Percentiles rank a stretch among this genome's conserved stretches.
These are phyloP conservation scores for Solanum gracilifrons DNA, from an alignment of 257 asterid genomes.

Conservation along the genomic window DNA sequence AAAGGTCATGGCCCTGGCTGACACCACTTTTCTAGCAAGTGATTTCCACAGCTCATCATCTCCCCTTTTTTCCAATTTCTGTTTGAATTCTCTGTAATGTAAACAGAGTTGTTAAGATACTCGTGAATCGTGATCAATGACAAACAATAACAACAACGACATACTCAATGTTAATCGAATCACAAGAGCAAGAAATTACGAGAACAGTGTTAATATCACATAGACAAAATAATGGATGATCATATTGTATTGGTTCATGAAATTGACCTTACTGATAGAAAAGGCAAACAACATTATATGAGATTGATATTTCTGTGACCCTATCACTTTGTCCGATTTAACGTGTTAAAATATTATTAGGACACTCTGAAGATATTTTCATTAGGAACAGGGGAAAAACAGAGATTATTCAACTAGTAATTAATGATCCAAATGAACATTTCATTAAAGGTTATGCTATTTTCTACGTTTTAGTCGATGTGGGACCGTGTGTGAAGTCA, in stretches of 20 bases:
- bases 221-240: neutral
- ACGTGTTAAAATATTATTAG: neutral
- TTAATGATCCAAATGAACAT: neutral
- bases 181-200: neutral
- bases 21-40: conserved; percentile 54
- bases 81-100: conserved; percentile 51
- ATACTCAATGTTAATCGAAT: neutral
- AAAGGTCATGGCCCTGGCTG: conserved; percentile 46
- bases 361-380: neutral
- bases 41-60: conserved; percentile 46
- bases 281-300: neutral
- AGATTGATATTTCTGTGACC: neutral
- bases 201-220: neutral
- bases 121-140: neutral
- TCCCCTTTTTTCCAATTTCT: conserved; percentile 33
- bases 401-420: neutral
- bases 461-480: neutral
- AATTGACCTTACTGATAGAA: conserved; percentile 2
- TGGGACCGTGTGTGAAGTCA: neutral
- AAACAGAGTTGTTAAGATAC: neutral
- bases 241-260: neutral
- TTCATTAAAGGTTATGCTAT: too few species aligned
- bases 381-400: neutral
- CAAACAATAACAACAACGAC: neutral
- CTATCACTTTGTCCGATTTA: neutral